Base-by-base conservation (phyloP, 2,329 filamentous ascomycete genomes). In the Orbilia javanica region DNA sequence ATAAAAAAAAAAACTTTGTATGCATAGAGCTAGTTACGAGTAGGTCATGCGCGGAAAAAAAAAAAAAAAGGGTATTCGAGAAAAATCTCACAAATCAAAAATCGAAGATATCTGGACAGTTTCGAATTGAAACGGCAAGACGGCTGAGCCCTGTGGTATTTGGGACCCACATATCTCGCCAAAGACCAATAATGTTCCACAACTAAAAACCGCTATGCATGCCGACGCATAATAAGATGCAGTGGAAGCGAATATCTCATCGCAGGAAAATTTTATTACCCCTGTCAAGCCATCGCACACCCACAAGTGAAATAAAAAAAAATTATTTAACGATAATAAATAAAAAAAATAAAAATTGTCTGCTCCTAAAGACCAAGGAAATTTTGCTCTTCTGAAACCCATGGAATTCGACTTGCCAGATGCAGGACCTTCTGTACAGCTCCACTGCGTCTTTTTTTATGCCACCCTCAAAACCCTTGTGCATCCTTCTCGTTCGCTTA, bases 401-500 rank as follows among this genome's bases (percentile, higher is more conserved):
- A 36, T 60, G 69, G 36, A 57, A 46, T 64, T 27, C 50, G 22
- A 66, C 57, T 76, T 76, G 48, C 57, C 72, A 46, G 57, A 55
- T 76, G 72, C 57, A 76, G 64, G 50, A 42, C 20, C 36, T 42
- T 52, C 69, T 62, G 64, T 57, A 76, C 50, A 62, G 64, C 55
- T 68, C 65, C 64, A 70, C 72, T 76, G 72, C 34, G 72, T 64
- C 55, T 64, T 75, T 76, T 76, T 69, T 76, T 69, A 42, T 50
- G 48, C 65, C 57, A 50, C 55, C 53, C 15, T 42, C 29, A 15
- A 36, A 36, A 13, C 55, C 72, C 71, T 66, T 63, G 64, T 62
- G 72, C 72, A 76, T 64, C 72, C 72, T 70, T 57, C 46, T 76
- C 72, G 55, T 76, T 76, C 72, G 72, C 72, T 76, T 76, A 76